Evolutionary conservation across 1,284 basidiomycete genomes (phyloP), one percentile per base, ranked within the genome.

Genomic region (Prillingera fragicola): DNA sequence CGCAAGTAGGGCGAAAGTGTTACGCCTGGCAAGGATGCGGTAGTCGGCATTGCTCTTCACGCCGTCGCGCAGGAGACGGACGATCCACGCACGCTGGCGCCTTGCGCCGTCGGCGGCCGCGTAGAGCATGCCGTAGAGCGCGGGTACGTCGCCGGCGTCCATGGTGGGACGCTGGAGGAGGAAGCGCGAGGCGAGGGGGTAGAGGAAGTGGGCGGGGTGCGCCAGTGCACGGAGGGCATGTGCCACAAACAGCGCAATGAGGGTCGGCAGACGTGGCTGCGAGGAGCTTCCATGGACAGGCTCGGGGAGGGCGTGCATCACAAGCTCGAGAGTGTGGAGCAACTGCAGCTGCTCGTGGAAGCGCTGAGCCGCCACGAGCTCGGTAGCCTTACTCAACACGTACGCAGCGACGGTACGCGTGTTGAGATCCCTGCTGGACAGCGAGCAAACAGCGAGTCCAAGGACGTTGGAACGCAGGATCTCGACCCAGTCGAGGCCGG

Each of bases 121-220:
- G 65, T 90, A 94, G 3, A 97, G 74, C 80, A 91, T 83, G 10
- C 77, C 76, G 66, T 86, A 89, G 26, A 95, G 72, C 78, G 91
- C 78, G 0, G 90, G 90, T 2, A 92, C 84, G 60, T 94, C 89
- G 5, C 65, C 69, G 0, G 71, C 69, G 63, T 92, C 88, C 9
- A 92, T 71, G 33, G 78, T 74, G 0, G 87, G 82, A 19, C 89
- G 78, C 69, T 92, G 87, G 0, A 94, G 76, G 7, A 94, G 77
- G 75, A 91, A 91, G 5, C 83, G 78, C 4, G 84, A 81, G 1
- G 83, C 81, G 19, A 83, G 65, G 0, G 88, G 87, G 62, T 89
- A 92, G 29, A 84, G 79, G 69, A 86, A 85, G 44, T 82, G 80
- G 5, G 82, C 79, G 0, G 88, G 88, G 55, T 83, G 82, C 61